Conservation (phyloP, 805 yeast genomes). For the Lipomyces lipofer region DNA sequence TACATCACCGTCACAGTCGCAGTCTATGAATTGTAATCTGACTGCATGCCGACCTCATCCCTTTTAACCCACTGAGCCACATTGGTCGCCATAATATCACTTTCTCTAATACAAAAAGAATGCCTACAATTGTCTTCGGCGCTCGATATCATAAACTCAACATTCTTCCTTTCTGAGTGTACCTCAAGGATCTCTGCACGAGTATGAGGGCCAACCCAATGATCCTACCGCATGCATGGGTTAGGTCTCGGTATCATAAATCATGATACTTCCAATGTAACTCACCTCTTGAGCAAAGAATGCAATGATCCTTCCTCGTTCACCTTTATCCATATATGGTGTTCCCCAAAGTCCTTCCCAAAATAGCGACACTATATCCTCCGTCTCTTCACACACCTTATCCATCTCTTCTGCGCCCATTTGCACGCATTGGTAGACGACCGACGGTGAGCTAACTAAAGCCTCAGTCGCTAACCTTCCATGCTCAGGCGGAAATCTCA, state of each 20-base stretch:
- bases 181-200: constrained; percentile 47
- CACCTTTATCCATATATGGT: constrained; percentile 2
- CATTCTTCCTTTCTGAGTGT: constrained; percentile 40
- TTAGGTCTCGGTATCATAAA: too few relatives aligned
- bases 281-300: constrained; percentile 25
- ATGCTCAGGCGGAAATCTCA: constrained; percentile 39
- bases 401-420: constrained; percentile 63
- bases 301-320: constrained; percentile 12
- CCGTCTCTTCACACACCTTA: constrained; percentile 48
- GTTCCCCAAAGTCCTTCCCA: constrained; percentile 49
- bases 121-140: constrained; percentile 49
- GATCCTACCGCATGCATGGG: too few relatives aligned
- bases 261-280: too few relatives aligned
- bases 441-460: constrained; percentile 46
- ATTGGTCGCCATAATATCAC: constrained; percentile 46
- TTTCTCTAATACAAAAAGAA: constrained; percentile 61
- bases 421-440: constrained; percentile 55
- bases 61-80: constrained; percentile 16
- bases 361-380: constrained; percentile 42
- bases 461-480: constrained; percentile 47
- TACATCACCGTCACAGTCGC: too few relatives aligned
- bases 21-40: too few relatives aligned
- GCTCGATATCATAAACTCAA: constrained; percentile 41
- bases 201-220: constrained; percentile 62
- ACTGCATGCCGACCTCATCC: too few relatives aligned